Conservation (phyloP, 768 basidiomycete species). For the Rubroboletus satanas region DNA sequence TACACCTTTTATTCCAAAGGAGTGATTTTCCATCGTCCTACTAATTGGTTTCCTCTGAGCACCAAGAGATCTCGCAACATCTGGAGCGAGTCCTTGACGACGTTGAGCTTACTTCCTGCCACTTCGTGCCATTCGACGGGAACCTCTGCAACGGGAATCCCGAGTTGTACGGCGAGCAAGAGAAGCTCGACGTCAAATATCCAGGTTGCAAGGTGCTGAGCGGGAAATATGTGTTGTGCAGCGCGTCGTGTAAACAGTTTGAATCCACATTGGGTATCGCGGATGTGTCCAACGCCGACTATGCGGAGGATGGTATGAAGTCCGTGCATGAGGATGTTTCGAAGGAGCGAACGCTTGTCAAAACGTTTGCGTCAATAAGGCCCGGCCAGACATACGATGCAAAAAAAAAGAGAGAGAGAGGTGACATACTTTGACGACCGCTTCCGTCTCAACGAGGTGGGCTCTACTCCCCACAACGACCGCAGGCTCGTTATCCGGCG, state of each 20-base stretch:
- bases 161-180: conserved; percentile 72
- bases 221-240: conserved; percentile 79
- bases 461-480: conserved; percentile 87
- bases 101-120: conserved; percentile 84
- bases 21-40: conserved; percentile 68
- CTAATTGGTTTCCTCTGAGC: conserved; percentile 73
- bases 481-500: conserved; percentile 46
- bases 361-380: neutral
- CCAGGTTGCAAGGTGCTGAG: conserved; percentile 86
- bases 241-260: conserved; percentile 87
- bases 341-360: conserved; percentile 73
- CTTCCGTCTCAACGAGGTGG: conserved; percentile 87
- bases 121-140: conserved; percentile 94
- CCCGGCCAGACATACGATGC: neutral
- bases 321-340: conserved; percentile 92
- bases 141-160: conserved; percentile 81
- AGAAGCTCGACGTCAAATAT: conserved; percentile 96
- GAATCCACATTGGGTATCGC: conserved; percentile 97
- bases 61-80: conserved; percentile 89
- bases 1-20: conserved; percentile 22
- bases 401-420: neutral
- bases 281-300: conserved; percentile 85
- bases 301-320: conserved; percentile 86
- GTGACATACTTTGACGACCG: conserved; percentile 85
- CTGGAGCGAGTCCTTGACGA: conserved; percentile 78